Conservation (phyloP, 202 grass and related monocot genomes). For the Schoenoplectus tabernaemontani region DNA sequence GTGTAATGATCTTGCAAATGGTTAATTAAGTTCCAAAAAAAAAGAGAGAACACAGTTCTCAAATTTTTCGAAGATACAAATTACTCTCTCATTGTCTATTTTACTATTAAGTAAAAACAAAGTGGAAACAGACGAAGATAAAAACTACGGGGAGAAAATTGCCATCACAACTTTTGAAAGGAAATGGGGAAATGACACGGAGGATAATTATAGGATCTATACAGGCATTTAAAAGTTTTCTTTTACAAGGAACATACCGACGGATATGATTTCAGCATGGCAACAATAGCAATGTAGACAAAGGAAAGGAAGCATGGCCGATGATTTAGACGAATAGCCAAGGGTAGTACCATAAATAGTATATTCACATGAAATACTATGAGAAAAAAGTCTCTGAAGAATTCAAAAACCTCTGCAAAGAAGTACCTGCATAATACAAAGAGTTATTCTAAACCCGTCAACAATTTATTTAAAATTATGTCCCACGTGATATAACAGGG, state of each 20-base stretch:
- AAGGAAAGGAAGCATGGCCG: conserved; percentile 90
- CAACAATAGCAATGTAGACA: conserved; percentile 60
- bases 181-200: not conserved
- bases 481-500: not conserved
- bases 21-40: too few species aligned
- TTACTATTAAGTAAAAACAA: not conserved
- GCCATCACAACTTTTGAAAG: not conserved
- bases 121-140: not conserved
- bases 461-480: not conserved
- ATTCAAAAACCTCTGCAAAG: conserved; percentile 92
- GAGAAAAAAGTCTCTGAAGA: conserved; percentile 94
- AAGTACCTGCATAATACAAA: conserved; percentile 98
- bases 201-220: too few species aligned
- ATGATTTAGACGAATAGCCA: conserved; percentile 75
- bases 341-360: conserved; percentile 78
- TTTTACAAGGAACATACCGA: conserved; percentile 74
- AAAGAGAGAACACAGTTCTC: not conserved
- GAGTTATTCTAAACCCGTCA: not conserved
- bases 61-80: not conserved
- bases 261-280: conserved; percentile 93
- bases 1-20: not conserved
- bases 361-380: conserved; percentile 98
- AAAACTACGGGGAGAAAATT: not conserved
- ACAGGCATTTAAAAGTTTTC: too few species aligned
- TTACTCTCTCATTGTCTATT: not conserved